Evolutionary conservation across 1,139 yeast species (phyloP), one percentile per base, ranked within the genome.

Genomic region (Torulaspora pretoriensis): DNA sequence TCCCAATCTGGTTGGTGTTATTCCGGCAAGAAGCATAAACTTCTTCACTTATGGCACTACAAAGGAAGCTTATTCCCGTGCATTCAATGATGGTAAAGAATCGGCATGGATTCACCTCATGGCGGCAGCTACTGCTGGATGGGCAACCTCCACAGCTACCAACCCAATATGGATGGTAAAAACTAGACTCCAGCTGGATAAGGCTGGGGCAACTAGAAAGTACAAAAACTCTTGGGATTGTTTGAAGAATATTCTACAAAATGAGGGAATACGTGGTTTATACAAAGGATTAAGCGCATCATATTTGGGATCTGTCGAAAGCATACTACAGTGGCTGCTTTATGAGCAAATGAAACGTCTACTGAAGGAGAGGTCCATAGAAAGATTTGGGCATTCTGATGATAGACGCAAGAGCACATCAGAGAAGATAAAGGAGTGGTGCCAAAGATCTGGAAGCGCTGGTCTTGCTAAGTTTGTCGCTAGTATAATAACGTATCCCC

Each of bases 161-260:
- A 94, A 94, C 63, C 99, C 99, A n/a, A 94, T 94, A 46, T 94
- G 99, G 99, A 72, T 94, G 53, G 83, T 94, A 48, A 94, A 94
- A 65, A 94, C 99, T 0, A 75, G 99, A 59, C 74, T 94, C 40
- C 99, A 94, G 61, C 74, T 94, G 47, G 98, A 92, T 64, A 85
- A 82, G 62, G 64, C 70, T 1, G 65, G 67, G 2, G 57, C 54
- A 10, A 55, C 63, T 1, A 79, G 81, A 51, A 75, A 75, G 53
- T 92, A 90, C 65, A 82, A 75, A 49, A 90, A 85, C 66, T 86
- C 96, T 4, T 75, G 83, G 77, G 97, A 92, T 63, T 92, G 97
- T 64, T 65, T 87, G 32, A 73, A 71, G 49, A 77, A 83, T 53
- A 84, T 89, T 4, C 55, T 89, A 9, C 75, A 73, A 52, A 73